Evolutionary conservation across 345 rosid species (phyloP), one percentile per base, ranked within the genome.

Genomic region (Salix udensis): DNA sequence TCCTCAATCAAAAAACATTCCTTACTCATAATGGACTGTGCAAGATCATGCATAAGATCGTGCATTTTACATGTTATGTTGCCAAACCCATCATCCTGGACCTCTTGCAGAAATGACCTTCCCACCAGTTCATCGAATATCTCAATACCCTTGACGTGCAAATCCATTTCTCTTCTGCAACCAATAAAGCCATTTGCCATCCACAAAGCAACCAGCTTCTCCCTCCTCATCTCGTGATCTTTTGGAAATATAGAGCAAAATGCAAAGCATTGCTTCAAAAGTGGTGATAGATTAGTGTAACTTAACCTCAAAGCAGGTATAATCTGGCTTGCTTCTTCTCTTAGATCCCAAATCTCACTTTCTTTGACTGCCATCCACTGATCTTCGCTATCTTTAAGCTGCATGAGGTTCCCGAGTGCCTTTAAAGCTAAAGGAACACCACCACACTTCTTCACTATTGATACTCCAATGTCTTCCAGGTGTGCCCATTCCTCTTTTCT

Each of bases 131-230:
- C 75, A 1, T 72, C 36, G 34, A 75, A 83, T 9, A 71, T 50
- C 52, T 72, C 78, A 19, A 68, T 19, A 4, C 76, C 84, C 7
- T 5, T n/a, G 5, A 70, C 78, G n/a, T 78, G 24, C 76, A 73
- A 73, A 62, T 21, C 50, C 52, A 7, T 61, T 1, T 31, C 5
- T 23, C 58, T 7, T 21, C 0, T 18, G 24, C n/a, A 1, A 34
- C 52, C 34, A 67, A 83, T 64, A 23, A 58, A 83, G 1, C 82
- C 84, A 60, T 74, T 60, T 58, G 83, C 83, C 79, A 83, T 80
- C 86, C 86, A 83, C 12, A 74, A 30, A 10, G 68, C 77, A 36
- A 82, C n/a, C 36, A 68, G 0, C 5, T 5, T 7, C 9, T 76
- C 78, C n/a, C 68, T 76, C 14, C 0, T 1, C 18, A 74, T 44